Base-by-base conservation (phyloP, 1,139 yeast species). In the Nakaseomyces delphensis region DNA sequence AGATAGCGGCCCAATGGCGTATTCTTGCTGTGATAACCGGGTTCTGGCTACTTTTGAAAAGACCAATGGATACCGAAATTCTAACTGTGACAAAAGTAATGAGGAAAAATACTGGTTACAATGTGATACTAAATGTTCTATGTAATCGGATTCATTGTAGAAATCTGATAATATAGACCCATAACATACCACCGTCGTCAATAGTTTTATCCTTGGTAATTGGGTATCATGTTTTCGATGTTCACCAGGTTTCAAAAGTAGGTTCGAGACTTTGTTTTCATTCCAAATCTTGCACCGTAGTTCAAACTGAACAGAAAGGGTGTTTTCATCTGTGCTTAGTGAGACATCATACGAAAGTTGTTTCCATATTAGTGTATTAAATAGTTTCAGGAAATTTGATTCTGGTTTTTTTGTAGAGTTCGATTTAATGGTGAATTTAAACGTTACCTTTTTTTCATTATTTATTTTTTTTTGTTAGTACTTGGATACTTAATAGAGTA, bases 11-110 rank as follows among this genome's bases (percentile, higher is more conserved):
- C 53, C 57, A 9, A 57, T 39, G 6, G 51, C 46, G 1, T 40
- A 31, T 36, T 56, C 57, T 38, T 56, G 59, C 13, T 43, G 29
- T 20, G 36, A 36, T 11, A 56, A 44, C 7, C 53, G 49, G 3
- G 42, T 41, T 39, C 62, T 52, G 4, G 54, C 46, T 2, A 40
- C 30, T 14, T 35, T 40, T 5, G 59, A 56, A 32, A 59, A 59
- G 1, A 57, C 54, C 29, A 59, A 36, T 10, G 63, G 62, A 33
- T 47, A 54, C 25, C 48, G 48, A 27, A 56, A 55, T 39, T 59
- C 63, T 19, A 59, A 41, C 36, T 56, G 61, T 1, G 62, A 57
- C 4, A 56, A 15, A 19, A 59, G 28, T 29, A 59, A 43, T 2
- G 62, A 57, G 4, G 49, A 37, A 21, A 57, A 31, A 42, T 45